phyloP scores from a whole-genome alignment of 176 grass and related monocot species.

The Ananas comosus region DNA sequence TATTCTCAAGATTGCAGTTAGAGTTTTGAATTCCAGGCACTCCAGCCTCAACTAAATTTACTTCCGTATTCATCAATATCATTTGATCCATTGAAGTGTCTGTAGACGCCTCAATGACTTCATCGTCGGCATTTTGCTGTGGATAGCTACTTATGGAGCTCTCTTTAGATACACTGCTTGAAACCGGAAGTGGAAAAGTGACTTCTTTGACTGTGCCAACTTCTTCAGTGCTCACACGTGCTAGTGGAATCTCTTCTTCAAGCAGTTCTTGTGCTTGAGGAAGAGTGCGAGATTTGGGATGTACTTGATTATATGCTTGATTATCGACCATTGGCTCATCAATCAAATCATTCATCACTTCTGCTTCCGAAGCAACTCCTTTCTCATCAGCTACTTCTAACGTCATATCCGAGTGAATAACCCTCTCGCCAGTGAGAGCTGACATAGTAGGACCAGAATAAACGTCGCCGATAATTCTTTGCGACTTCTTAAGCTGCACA shows the following conservation, averaged over 20 bases:
- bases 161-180: constrained; percentile 13
- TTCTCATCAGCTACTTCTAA: constrained; percentile 21
- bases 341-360: constrained; percentile 10
- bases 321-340: constrained; percentile 29
- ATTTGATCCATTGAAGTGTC: constrained; percentile 24
- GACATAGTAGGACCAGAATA: constrained; percentile 32
- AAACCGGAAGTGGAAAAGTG: constrained; percentile 12
- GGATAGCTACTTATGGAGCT: constrained; percentile 21
- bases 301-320: constrained; percentile 2
- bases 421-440: constrained; percentile 13
- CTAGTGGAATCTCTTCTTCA: constrained; percentile 1
- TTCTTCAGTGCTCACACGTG: constrained; percentile 21
- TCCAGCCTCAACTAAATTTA: constrained; percentile 9
- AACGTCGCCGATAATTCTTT: constrained; percentile 49
- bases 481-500: constrained; percentile 66
- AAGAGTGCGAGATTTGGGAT: constrained; percentile 9
- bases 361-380: constrained; percentile 23
- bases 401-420: constrained; percentile 3
- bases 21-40: constrained; percentile 13
- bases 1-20: constrained; percentile 1
- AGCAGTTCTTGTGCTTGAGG: background rate
- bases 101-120: constrained; percentile 20
- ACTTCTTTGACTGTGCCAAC: constrained; percentile 12
- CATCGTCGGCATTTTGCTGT: constrained; percentile 20
- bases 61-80: constrained; percentile 12